Percentiles rank a stretch among this genome's conserved stretches.
Evolutionary conservation across 331 rosid genomes (phyloP).

Genomic region (Quercus phellos): DNA sequence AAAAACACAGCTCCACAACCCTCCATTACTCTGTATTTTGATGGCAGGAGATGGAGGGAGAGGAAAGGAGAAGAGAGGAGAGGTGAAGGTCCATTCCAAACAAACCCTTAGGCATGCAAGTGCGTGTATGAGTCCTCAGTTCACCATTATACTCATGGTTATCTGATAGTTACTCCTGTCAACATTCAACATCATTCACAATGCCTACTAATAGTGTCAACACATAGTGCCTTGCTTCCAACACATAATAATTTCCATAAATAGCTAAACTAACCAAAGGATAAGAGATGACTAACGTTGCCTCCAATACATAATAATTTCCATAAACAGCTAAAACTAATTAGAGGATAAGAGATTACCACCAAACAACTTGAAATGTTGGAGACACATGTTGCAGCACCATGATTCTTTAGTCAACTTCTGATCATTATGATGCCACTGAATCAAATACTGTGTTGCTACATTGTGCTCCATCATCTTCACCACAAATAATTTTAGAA

Average conservation of each 20-base stretch:
- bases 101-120: not conserved
- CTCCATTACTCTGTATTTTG: no score
- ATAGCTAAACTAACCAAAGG: not conserved
- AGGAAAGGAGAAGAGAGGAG: no score
- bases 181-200: not conserved
- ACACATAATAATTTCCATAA: not conserved
- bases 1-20: not conserved
- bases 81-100: not conserved
- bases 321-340: not conserved
- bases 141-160: not conserved
- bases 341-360: not conserved
- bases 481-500: not conserved
- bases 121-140: not conserved
- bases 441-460: not conserved
- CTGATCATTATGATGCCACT: not conserved
- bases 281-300: not conserved
- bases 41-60: not conserved
- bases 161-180: not conserved
- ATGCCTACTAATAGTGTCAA: not conserved
- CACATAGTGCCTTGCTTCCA: not conserved
- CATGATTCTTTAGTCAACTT: not conserved
- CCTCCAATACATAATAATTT: not conserved
- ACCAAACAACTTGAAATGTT: not conserved
- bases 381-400: conserved; percentile 1
- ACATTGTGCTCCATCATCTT: not conserved